Base-by-base conservation (phyloP, 345 rosid genomes). In the sweet orange (Citrus sinensis) region DNA sequence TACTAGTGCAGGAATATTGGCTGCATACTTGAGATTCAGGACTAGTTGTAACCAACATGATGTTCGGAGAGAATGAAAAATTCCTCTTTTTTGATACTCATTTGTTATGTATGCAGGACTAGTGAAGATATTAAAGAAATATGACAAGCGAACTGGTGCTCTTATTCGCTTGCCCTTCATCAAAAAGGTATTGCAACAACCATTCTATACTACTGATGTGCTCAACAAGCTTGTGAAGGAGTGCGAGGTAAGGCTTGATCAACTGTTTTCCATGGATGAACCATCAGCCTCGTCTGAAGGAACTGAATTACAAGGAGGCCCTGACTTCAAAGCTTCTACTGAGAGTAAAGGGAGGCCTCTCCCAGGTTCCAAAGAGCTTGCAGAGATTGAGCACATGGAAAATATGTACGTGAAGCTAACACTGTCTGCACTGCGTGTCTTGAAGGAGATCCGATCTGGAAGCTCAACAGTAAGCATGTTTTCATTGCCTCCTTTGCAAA, bases 121-220 rank as follows among this genome's bases (percentile, higher is more conserved):
- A 74, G 98, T 88, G 74, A 95, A 95, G 83, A 85, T 93, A 80
- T 79, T 93, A 19, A 95, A 93, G 89, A 95, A 93, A 84, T 92
- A 89, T 7, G 98, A 92, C 81, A 95, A 95, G 83, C 86, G 93
- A 80, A 95, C 90, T 0, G 97, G 98, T 1, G 87, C 90, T 71
- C 85, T 92, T 25, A 86, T 90, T 75, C 90, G 95, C 49, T 71
- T 91, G 84, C 95, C 93, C 39, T 93, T 95, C 86, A 88, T 92
- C 67, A 91, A 85, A 80, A 90, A 79, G 78, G 98, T 92, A 46
- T 79, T 92, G 70, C 91, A 89, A 51, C 91, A 95, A 74, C 97
- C 98, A 8, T 94, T 94, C 85, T 92, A 87, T 89, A 85, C 87
- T 1, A 92, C 92, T 0, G 95, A 93, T 67, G 78, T 93, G 78